Evolutionary conservation across 345 rosid genomes (phyloP).

Genomic region (Brassica rapa): DNA sequence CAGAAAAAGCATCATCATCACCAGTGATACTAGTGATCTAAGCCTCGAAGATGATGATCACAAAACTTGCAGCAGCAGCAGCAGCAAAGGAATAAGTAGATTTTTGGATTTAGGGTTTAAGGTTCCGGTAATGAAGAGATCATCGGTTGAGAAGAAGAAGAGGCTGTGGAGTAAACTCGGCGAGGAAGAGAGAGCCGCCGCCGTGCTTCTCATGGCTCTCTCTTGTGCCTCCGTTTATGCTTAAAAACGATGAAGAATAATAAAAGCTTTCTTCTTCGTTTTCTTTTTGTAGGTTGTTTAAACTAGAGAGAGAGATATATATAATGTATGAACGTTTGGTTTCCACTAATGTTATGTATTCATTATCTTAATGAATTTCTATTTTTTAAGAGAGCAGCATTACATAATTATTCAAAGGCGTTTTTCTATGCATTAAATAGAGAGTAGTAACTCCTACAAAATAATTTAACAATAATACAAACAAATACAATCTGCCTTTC

Average conservation of each 20-base stretch:
- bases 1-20: slow-evolving; percentile 35
- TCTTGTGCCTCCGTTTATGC: slow-evolving; percentile 82
- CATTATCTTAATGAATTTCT: slow-evolving; percentile 28
- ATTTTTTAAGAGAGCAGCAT: slow-evolving; percentile 1
- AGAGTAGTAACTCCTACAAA: slow-evolving; percentile 5
- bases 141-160: slow-evolving; percentile 63
- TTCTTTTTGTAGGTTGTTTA: slow-evolving; percentile 19
- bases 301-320: slow-evolving; percentile 16
- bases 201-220: slow-evolving; percentile 82
- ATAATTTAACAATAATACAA: neutral
- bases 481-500: slow-evolving; percentile 34
- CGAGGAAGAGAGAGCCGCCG: slow-evolving; percentile 84
- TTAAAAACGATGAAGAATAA: slow-evolving; percentile 14
- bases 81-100: neutral
- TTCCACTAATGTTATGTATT: slow-evolving; percentile 30
- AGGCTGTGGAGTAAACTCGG: slow-evolving; percentile 60
- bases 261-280: neutral
- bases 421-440: neutral
- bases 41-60: slow-evolving; percentile 16
- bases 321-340: slow-evolving; percentile 20
- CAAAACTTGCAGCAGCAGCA: too few species aligned
- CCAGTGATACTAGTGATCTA: slow-evolving; percentile 16
- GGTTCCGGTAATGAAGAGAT: slow-evolving; percentile 43
- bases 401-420: neutral
- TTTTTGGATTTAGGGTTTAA: slow-evolving; percentile 35